Evolutionary conservation across 2,329 filamentous ascomycete genomes (phyloP), one percentile per base, ranked within the genome.

Genomic region (Epichloe sylvatica): DNA sequence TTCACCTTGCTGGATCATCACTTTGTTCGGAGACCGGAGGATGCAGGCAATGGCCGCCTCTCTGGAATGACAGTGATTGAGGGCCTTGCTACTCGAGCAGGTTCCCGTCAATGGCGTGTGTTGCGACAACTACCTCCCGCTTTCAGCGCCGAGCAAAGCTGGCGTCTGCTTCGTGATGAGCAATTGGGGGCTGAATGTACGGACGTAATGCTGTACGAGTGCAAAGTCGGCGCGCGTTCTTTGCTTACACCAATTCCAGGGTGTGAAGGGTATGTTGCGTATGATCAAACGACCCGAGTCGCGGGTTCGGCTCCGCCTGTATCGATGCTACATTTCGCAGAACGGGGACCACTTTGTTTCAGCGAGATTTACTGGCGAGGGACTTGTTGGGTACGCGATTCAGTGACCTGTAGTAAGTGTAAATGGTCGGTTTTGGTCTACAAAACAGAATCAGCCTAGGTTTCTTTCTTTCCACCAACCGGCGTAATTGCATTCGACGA

Each of bases 381-480:
- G 8, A 3, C 71, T 49, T 38, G 19, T 19, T 19, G 47, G 41
- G 2, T 45, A 45, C 12, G 36, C 81, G 64, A 40, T 40, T 19
- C 45, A 38, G 33, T 34, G 21, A 30, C 38, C 19, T 25, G 23
- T 25, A 7, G 7, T 25, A 8, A 25, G 6, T 25, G 23, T 25
- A 25, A 25, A 2, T 8, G 23, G 23, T 25, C 23, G 23, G 23
- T 25, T 2, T 25, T 25, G 23, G 23, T 25, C 7, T 25, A 25
- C 23, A 25, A 8, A 8, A 25, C 7, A 25, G 23, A 25, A 25
- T 25, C 23, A 23, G 23, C 23, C 23, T 23, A 23, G 23, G 5
- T 23, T 23, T 23, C 23, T 23, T 23, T 23, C 23, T 23, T 23
- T 23, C 23, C 23, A 23, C 2, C 23, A 25, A 25, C 23, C 23